Base-by-base conservation (phyloP, 768 basidiomycete genomes). In the Leccinum rimulosum region DNA sequence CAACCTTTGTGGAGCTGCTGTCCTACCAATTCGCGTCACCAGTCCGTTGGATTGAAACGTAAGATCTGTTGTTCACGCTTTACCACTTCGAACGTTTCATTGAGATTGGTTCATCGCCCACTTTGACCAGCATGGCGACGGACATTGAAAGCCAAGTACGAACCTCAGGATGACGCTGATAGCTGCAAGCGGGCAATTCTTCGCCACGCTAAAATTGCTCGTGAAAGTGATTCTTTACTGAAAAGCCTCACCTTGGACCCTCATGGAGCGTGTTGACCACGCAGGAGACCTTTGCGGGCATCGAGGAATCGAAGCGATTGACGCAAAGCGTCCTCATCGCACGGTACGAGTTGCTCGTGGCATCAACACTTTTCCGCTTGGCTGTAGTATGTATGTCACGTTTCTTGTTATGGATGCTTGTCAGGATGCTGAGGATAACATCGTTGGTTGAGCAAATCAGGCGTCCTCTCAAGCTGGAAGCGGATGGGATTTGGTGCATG, bases 11-110 rank as follows among this genome's bases (percentile, higher is more conserved):
- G 61, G 97, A 99, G 71, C 84, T 98, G 51, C 82, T 99, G 52
- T 93, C 97, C 14, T 99, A 99, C 71, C 97, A 99, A 72, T 98
- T 96, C 67, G 96, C 96, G 0, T 98, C 96, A 1, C 95, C 97
- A 6, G 96, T 99, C 19, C 90, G 95, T 52, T 99, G 97, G 97
- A 99, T 99, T 67, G 92, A 98, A 78, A 98, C 96, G 0, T 97
- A 99, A 71, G 97, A 99, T 68, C 82, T 91, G 30, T 82, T 99
- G 57, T 99, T 99, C 80, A 83, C 81, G 10, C 75, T 85, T 9
- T 97, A 86, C 80, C 79, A 80, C 49, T 97, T 96, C 68, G 96
- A 98, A 74, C 87, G 96, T 17, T 82, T 98, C 67, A 89, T 99
- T 67, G 97, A 99, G 73, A 79, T 99, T 55, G 97, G 97, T 31